These are phyloP conservation scores for Cucurbita maxima DNA, from an alignment of 306 rosid genomes.

Conservation along the genomic window DNA sequence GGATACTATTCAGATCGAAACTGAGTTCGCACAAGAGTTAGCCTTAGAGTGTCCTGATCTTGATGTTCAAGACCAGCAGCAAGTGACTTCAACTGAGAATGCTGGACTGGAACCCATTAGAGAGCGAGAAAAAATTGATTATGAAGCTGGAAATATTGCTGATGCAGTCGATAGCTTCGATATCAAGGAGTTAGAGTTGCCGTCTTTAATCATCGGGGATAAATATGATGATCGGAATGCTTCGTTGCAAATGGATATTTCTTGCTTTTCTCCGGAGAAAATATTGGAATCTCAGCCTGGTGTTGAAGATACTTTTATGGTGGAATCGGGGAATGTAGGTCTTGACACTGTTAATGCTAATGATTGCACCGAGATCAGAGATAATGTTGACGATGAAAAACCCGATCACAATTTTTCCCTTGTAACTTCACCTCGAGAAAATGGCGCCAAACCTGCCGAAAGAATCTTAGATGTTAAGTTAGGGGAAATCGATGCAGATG, in stretches of 20 bases:
- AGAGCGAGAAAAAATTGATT: constrained; percentile 25
- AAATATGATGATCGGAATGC: constrained; percentile 29
- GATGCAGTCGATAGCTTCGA: constrained; percentile 22
- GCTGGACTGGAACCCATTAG: constrained; percentile 22
- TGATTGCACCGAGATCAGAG: constrained; percentile 21
- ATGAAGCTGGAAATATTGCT: constrained; percentile 21
- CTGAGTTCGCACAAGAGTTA: constrained; percentile 20
- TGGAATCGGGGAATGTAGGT: constrained; percentile 15
- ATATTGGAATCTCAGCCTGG: constrained; percentile 27
- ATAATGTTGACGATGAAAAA: constrained; percentile 23
- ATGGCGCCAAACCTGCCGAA: constrained; percentile 25
- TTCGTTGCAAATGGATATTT: constrained; percentile 23
- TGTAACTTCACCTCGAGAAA: constrained; percentile 25
- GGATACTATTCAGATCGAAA: constrained; percentile 17
- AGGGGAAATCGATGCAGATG: constrained; percentile 32
- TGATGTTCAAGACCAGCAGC: constrained; percentile 15
- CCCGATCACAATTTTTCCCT: constrained; percentile 21
- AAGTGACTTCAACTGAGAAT: constrained; percentile 6
- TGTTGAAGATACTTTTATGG: constrained; percentile 15
- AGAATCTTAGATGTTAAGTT: constrained; percentile 23
- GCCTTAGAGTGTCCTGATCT: constrained; percentile 28
- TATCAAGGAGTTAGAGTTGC: constrained; percentile 23
- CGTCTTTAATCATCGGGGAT: constrained; percentile 25
- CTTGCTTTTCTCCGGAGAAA: constrained; percentile 25
- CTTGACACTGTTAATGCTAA: constrained; percentile 22